Percentiles rank a stretch among this genome's conserved stretches.
Conservation (phyloP, 2,329 filamentous ascomycete species). For the Fusarium odoratissimum region DNA sequence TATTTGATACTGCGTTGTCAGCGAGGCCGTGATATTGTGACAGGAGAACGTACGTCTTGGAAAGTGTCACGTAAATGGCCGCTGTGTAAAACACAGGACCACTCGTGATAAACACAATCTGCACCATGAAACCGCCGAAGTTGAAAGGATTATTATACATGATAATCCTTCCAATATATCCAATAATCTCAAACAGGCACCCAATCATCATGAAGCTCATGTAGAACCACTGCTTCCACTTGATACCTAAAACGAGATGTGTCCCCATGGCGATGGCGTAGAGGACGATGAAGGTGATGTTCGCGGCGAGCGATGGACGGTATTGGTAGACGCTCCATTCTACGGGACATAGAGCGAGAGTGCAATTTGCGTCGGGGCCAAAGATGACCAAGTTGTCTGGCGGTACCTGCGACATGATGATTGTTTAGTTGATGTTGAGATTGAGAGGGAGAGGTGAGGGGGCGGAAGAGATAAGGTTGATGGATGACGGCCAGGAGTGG, state of each 20-base stretch:
- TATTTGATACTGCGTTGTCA: constrained; percentile 50
- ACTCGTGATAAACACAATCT: constrained; percentile 63
- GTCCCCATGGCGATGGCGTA: constrained; percentile 59
- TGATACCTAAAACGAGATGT: constrained; percentile 56
- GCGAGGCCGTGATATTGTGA: fast-evolving
- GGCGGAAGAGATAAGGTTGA: not conserved
- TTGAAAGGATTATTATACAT: constrained; percentile 67
- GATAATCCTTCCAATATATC: constrained; percentile 69
- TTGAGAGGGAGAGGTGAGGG: not conserved
- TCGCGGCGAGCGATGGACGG: constrained; percentile 57
- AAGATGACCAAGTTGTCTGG: constrained; percentile 48
- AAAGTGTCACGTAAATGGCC: constrained; percentile 72
- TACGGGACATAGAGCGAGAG: constrained; percentile 59
- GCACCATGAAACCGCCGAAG: constrained; percentile 70
- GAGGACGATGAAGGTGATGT: constrained; percentile 55
- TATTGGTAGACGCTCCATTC: constrained; percentile 61
- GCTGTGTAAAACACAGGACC: constrained; percentile 62
- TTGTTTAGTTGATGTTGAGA: not conserved
- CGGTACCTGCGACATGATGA: constrained; percentile 24
- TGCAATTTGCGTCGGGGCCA: constrained; percentile 62
- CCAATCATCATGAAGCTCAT: constrained; percentile 64
- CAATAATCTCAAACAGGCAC: constrained; percentile 68
- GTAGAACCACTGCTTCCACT: constrained; percentile 58
- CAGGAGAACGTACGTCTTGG: constrained; percentile 47
- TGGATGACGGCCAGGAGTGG: not conserved